Conservation (phyloP, 352 stramenopile species). For the Globisporangium irregulare region DNA sequence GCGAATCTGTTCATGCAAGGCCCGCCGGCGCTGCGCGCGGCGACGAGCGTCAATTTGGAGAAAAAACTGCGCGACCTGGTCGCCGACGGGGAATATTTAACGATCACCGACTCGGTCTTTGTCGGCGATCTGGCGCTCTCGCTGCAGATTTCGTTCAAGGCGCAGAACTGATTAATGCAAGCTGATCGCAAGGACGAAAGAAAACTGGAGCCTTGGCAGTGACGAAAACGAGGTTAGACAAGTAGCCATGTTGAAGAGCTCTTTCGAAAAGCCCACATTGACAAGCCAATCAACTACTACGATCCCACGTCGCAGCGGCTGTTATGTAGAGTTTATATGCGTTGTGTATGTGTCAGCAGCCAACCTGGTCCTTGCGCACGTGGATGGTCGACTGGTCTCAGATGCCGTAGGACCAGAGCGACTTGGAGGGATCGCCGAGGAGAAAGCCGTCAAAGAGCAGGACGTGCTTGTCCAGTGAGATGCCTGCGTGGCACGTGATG, state of each 20-base stretch:
- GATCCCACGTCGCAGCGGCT: background rate
- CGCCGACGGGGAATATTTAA: slow-evolving; percentile 85
- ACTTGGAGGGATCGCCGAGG: background rate
- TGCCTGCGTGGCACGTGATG: background rate
- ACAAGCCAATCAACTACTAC: background rate
- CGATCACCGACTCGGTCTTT: slow-evolving; percentile 94
- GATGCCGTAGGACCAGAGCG: background rate
- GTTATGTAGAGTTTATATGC: background rate
- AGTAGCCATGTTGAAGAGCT: background rate
- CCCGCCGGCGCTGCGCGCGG: slow-evolving; percentile 75
- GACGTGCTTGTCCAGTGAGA: background rate
- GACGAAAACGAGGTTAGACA: background rate
- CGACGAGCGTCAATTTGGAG: slow-evolving; percentile 90
- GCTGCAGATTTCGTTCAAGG: slow-evolving; percentile 54
- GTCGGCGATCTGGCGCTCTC: slow-evolving; percentile 73
- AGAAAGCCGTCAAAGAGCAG: background rate
- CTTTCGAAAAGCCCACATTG: background rate
- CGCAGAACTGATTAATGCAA: background rate
- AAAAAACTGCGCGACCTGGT: slow-evolving; percentile 90
- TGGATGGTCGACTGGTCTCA: background rate
- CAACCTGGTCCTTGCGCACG: background rate
- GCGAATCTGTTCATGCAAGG: slow-evolving; percentile 82
- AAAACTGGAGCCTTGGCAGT: background rate
- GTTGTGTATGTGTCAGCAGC: background rate
- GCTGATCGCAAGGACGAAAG: background rate